phyloP scores from a whole-genome alignment of 2,329 filamentous ascomycete genomes.

The Cadophora gregata region DNA sequence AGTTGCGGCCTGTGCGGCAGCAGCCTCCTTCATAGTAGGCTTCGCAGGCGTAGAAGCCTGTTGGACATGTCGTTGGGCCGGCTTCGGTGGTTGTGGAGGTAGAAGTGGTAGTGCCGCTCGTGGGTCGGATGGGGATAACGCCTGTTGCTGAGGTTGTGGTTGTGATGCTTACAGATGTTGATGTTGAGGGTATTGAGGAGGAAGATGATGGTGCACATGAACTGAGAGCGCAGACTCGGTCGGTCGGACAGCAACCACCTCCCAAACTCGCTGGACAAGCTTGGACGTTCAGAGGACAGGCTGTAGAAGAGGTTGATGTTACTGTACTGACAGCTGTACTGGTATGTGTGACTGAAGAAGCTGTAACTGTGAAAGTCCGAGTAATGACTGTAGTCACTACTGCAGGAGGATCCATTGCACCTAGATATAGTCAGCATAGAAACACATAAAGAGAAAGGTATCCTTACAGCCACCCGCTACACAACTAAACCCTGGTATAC shows the following conservation, averaged over 20 bases:
- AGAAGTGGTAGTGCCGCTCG: conserved; percentile 48
- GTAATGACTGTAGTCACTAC: conserved; percentile 34
- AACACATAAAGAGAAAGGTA: neutral
- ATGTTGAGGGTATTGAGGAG: conserved; percentile 45
- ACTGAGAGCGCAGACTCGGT: conserved; percentile 41
- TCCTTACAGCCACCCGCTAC: conserved; percentile 70
- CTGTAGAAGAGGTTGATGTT: conserved; percentile 28
- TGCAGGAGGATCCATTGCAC: conserved; percentile 33
- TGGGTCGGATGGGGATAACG: conserved; percentile 56
- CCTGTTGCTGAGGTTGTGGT: conserved; percentile 48
- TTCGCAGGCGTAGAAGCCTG: conserved; percentile 89
- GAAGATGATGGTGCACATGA: conserved; percentile 40
- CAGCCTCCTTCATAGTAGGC: conserved; percentile 84
- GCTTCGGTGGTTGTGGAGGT: conserved; percentile 35
- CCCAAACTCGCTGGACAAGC: conserved; percentile 40
- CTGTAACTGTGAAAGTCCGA: conserved; percentile 27
- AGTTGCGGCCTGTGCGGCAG: conserved; percentile 87
- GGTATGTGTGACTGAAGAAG: conserved; percentile 24
- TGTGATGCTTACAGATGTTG: conserved; percentile 42
- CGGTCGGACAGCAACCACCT: conserved; percentile 44
- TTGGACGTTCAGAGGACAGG: conserved; percentile 32
- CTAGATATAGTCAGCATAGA: conserved; percentile 24
- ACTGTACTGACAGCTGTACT: conserved; percentile 44
- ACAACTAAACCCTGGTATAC: conserved; percentile 74
- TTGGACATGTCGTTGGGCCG: conserved; percentile 68